Conservation (phyloP, 1,284 basidiomycete species). For the Papiliotrema nemorosa region DNA sequence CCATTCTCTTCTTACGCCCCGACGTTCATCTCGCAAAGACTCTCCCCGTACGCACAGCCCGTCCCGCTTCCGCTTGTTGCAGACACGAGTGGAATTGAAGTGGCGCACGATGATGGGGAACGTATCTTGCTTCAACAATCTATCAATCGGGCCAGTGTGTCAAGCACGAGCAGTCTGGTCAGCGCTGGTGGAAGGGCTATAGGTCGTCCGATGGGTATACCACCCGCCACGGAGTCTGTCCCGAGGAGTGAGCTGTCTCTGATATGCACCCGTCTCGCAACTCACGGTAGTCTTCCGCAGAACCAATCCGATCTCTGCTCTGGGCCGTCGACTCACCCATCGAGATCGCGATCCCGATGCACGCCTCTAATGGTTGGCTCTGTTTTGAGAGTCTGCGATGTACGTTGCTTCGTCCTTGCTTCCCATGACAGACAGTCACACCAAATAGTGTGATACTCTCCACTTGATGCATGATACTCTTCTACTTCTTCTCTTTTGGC, state of each 20-base stretch:
- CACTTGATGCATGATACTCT: no score
- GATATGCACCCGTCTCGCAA: no score
- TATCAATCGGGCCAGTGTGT: background rate
- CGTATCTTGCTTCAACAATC: background rate
- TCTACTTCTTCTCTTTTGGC: slow-evolving; percentile 28
- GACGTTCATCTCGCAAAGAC: no score
- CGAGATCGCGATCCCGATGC: background rate
- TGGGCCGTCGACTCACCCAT: background rate
- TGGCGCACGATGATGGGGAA: background rate
- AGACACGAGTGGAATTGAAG: no score
- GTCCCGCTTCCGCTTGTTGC: no score
- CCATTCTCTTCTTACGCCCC: background rate
- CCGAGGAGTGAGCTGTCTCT: no score
- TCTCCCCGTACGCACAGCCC: background rate
- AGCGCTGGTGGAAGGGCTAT: background rate
- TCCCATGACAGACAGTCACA: no score
- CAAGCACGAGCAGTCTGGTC: slow-evolving; percentile 4
- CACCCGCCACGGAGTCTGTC: background rate
- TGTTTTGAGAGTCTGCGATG: no score
- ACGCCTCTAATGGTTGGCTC: no score
- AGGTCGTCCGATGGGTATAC: slow-evolving; percentile 8
- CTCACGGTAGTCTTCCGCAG: no score
- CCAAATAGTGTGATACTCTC: no score
- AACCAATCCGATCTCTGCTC: background rate
- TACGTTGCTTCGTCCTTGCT: no score